Evolutionary conservation across 1,284 basidiomycete genomes (phyloP).

Genomic region (Melampsora occidentalis): DNA sequence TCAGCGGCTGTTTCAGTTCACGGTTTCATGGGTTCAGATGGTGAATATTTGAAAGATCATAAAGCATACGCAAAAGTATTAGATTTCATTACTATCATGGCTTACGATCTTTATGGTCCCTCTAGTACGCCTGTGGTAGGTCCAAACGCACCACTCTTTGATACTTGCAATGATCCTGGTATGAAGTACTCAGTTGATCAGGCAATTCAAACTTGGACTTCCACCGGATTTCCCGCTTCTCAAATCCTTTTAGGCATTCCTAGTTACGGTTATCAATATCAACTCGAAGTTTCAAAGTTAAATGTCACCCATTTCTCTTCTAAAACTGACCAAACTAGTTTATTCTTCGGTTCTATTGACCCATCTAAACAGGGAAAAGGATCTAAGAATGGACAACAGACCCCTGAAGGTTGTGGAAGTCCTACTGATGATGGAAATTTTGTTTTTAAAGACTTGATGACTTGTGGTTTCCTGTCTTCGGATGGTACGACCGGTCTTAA

Average conservation of each 20-base stretch:
- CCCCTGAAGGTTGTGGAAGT: conserved; percentile 9
- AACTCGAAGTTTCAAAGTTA: conserved; percentile 16
- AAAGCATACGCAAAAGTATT: conserved; percentile 25
- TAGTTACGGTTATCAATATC: conserved; percentile 30
- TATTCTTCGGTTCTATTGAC: conserved; percentile 28
- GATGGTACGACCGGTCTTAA: conserved; percentile 18
- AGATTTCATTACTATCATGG: conserved; percentile 43
- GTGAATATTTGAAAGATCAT: conserved; percentile 27
- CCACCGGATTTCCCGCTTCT: conserved; percentile 31
- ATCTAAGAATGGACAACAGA: not conserved
- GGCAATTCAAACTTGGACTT: conserved; percentile 28
- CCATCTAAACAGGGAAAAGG: not conserved
- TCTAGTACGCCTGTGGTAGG: conserved; percentile 6
- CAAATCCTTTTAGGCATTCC: conserved; percentile 31
- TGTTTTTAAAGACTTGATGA: conserved; percentile 37
- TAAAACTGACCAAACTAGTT: conserved; percentile 21
- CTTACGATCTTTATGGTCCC: conserved; percentile 37
- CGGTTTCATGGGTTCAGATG: conserved; percentile 37
- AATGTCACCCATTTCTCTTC: conserved; percentile 12
- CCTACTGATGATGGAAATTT: conserved; percentile 6
- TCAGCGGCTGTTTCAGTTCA: conserved; percentile 33
- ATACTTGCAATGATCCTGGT: conserved; percentile 36
- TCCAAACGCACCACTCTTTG: conserved; percentile 34
- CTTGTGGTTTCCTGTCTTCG: conserved; percentile 10
- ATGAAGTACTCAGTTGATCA: conserved; percentile 7